phyloP scores from a whole-genome alignment of 352 stramenopile genomes.

The Halophytophthora polymorphica region DNA sequence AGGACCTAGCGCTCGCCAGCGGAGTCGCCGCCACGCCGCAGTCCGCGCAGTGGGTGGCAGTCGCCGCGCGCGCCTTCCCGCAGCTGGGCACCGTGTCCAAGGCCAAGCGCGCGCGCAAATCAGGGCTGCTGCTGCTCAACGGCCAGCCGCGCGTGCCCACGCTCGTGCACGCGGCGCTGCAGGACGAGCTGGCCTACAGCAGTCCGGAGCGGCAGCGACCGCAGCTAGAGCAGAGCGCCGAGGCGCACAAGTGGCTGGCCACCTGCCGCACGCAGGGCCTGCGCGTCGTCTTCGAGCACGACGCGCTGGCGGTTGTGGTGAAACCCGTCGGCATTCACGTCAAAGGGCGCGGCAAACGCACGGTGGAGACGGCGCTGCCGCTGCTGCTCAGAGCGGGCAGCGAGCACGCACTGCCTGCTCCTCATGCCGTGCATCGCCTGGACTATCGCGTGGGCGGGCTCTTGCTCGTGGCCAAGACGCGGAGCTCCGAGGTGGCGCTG shows the following conservation, averaged over 20 bases:
- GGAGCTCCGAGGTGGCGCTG: conserved; percentile 37
- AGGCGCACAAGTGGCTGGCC: conserved; percentile 23
- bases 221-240: neutral
- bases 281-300: conserved; percentile 48
- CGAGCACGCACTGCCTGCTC: conserved; percentile 20
- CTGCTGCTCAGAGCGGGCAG: conserved; percentile 22
- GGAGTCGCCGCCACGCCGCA: neutral
- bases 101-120: conserved; percentile 56
- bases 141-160: conserved; percentile 30
- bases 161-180: conserved; percentile 19
- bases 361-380: conserved; percentile 43
- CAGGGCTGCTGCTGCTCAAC: conserved; percentile 37
- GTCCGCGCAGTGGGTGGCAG: conserved; percentile 38
- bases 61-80: conserved; percentile 48
- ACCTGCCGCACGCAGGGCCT: conserved; percentile 51
- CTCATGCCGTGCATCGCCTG: conserved; percentile 55
- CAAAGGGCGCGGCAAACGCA: conserved; percentile 49
- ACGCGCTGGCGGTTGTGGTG: conserved; percentile 42
- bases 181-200: conserved; percentile 36
- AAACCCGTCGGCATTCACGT: conserved; percentile 66
- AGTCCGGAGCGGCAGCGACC: conserved; percentile 8
- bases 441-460: conserved; percentile 60
- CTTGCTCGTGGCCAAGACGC: conserved; percentile 59
- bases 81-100: conserved; percentile 56
- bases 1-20: conserved; percentile 6